Evolutionary conservation across 2,329 filamentous ascomycete genomes (phyloP), one percentile per base, ranked within the genome.

Genomic region (Pseudomassariella vexata): DNA sequence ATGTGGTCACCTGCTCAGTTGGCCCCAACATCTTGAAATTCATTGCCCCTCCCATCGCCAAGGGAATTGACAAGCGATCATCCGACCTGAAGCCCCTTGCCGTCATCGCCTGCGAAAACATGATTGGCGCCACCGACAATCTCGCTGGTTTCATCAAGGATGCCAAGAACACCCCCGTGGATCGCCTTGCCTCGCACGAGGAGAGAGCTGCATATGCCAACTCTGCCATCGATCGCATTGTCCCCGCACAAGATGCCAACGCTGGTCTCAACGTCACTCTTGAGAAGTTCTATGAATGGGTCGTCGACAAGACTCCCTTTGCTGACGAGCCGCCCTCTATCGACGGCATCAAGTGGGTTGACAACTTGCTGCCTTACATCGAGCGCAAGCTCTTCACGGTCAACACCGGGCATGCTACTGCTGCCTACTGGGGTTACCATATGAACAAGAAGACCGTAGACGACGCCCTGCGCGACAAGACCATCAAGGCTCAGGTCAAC

Each of bases 331-430:
- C 76, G 47, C 89, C 88, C 5, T 63, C 76, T 12, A 90, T 98
- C 52, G 63, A 92, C 45, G 90, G 89, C 38, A 82, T 96, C 57
- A 85, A 94, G 66, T 95, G 86, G 79, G 92, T 96, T 38, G 79
- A 87, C 44, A 74, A 96, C 65, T 78, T 98, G 19, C 75, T 81
- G 55, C 92, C 92, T 36, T 98, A 90, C 68, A 96, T 98, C 52
- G 92, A 98, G 79, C 89, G 92, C 62, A 98, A 98, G 76, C 81
- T 98, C 44, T 98, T 89, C 73, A 98, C 92, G 15, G 90, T 98
- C 74, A 98, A 98, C 76, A 98, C 92, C 15, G 85, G 88, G 35
- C 92, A 98, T 58, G 92, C 92, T 38, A 94, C 90, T 6, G 89
- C 89, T 14, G 90, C 92, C 38, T 96, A 96, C 75, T 89, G 92